Conservation (phyloP, 805 yeast species). For the Lachancea fermentati region DNA sequence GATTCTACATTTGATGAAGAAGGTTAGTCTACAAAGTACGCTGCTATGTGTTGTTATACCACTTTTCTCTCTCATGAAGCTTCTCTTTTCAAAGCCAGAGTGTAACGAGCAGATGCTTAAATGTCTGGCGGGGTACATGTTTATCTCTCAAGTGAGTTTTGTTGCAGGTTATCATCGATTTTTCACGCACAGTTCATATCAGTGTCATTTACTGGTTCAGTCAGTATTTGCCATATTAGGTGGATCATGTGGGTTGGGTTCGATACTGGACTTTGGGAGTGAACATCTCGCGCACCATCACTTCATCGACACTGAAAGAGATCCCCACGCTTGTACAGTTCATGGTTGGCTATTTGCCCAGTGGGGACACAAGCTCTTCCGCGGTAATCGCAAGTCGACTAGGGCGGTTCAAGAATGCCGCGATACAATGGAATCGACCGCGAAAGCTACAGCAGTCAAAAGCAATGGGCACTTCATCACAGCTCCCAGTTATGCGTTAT, state of each 20-base stretch:
- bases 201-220: conserved; percentile 17
- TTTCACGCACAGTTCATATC: conserved; percentile 23
- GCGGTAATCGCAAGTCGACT: conserved; percentile 52
- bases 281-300: conserved; percentile 85
- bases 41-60: conserved; percentile 21
- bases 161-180: conserved; percentile 26
- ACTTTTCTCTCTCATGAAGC: conserved; percentile 20
- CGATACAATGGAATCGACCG: conserved; percentile 45
- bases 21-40: conserved; percentile 21
- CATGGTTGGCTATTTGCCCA: conserved; percentile 79
- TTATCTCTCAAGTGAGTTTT: conserved; percentile 17
- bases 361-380: conserved; percentile 79
- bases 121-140: conserved; percentile 15
- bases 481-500: conserved; percentile 50
- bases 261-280: conserved; percentile 21
- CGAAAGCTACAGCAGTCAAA: conserved; percentile 12
- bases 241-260: conserved; percentile 25
- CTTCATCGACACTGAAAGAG: conserved; percentile 80
- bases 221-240: conserved; percentile 20
- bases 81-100: conserved; percentile 17
- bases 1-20: conserved; percentile 23
- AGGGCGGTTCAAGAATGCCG: conserved; percentile 37
- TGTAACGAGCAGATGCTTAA: conserved; percentile 10
- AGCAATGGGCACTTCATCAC: conserved; percentile 52
- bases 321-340: conserved; percentile 72